Evolutionary conservation across 352 stramenopile species (phyloP).

Genomic region (Aphanomyces astaci): DNA sequence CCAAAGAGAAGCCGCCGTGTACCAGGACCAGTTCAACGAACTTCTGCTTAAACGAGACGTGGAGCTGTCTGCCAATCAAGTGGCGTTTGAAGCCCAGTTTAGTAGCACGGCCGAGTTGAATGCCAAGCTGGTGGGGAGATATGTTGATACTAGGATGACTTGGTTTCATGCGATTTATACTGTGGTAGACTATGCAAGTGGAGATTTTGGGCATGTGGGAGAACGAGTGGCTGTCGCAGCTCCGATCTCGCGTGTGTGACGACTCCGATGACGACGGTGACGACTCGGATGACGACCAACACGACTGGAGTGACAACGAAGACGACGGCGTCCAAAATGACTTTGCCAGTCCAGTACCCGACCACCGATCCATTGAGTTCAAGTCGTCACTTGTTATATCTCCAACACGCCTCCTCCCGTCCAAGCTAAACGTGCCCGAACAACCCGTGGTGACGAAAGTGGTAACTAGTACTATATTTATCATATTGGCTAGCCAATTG

Average conservation of each 20-base stretch:
- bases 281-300: neutral
- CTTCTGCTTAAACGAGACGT: neutral
- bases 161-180: slow-evolving; percentile 37
- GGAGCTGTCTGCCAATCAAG: neutral
- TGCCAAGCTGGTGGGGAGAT: neutral
- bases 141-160: slow-evolving; percentile 10
- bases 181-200: too few species aligned
- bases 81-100: slow-evolving; percentile 27
- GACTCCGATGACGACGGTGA: neutral
- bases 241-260: neutral
- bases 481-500: too few species aligned
- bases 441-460: neutral
- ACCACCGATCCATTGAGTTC: too few species aligned
- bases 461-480: too few species aligned
- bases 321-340: neutral
- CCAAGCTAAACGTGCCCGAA: too few species aligned
- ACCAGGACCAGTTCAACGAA: slow-evolving; percentile 10
- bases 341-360: neutral
- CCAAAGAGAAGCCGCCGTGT: neutral
- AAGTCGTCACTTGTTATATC: too few species aligned
- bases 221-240: slow-evolving; percentile 36
- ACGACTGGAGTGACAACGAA: neutral
- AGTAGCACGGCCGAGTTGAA: slow-evolving; percentile 40
- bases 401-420: too few species aligned
- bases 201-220: slow-evolving; percentile 65